phyloP scores from a whole-genome alignment of 1,139 yeast genomes.

The Tardiomyces blankii region DNA sequence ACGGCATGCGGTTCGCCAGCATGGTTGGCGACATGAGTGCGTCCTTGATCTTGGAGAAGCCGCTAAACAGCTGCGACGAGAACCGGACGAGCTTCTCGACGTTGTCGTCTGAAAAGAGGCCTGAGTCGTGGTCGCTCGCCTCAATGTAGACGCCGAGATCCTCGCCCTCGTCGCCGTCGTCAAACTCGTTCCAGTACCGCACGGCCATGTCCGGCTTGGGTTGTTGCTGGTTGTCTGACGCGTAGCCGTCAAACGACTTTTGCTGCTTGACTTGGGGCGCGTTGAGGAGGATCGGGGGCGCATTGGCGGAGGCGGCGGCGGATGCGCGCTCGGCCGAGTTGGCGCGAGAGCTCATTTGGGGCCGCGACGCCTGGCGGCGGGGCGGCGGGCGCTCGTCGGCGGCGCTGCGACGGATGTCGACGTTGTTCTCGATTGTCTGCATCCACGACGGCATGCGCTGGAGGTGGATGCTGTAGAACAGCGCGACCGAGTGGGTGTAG shows the following conservation, averaged over 20 bases:
- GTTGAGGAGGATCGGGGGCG: slow-evolving; percentile 12
- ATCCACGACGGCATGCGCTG: slow-evolving; percentile 26
- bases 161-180: slow-evolving; percentile 30
- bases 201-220: slow-evolving; percentile 17
- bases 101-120: neutral
- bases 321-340: neutral
- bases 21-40: slow-evolving; percentile 1
- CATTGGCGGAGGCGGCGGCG: neutral
- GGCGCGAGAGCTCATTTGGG: neutral
- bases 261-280: slow-evolving; percentile 4
- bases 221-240: neutral
- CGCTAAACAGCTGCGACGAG: slow-evolving; percentile 13
- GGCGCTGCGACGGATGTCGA: slow-evolving; percentile 25
- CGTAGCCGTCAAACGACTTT: slow-evolving; percentile 1
- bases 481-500: slow-evolving; percentile 23
- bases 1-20: neutral
- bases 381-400: neutral
- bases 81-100: slow-evolving; percentile 12
- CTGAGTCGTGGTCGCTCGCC: slow-evolving; percentile 20
- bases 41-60: slow-evolving; percentile 7
- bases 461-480: slow-evolving; percentile 21
- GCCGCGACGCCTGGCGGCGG: neutral
- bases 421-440: slow-evolving; percentile 19
- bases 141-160: slow-evolving; percentile 23
- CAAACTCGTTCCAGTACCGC: slow-evolving; percentile 66